These are phyloP conservation scores for Mycena sp. DNA, from an alignment of 1,284 basidiomycete species.

Conservation along the genomic window DNA sequence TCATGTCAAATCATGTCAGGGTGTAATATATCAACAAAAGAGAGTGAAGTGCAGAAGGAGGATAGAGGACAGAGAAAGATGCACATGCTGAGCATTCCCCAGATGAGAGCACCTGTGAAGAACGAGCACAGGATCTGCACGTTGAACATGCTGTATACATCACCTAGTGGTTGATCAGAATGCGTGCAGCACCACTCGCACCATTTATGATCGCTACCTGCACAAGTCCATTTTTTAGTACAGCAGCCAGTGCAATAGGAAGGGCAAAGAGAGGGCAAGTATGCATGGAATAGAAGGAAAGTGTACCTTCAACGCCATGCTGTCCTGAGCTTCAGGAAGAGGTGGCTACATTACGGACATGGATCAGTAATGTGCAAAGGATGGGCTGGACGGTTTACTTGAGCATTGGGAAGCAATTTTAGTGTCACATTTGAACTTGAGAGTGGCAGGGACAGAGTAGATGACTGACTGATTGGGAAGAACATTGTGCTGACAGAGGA, in stretches of 20 bases:
- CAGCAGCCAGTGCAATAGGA: no score
- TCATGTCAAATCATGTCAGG: not conserved
- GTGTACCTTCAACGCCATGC: constrained; percentile 28
- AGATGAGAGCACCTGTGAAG: constrained; percentile 36
- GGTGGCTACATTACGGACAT: not conserved
- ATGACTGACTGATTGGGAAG: no score
- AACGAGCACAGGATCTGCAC: no score
- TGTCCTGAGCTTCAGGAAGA: constrained; percentile 36
- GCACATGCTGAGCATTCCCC: constrained; percentile 37
- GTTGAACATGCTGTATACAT: constrained; percentile 34
- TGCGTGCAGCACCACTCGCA: constrained; percentile 29
- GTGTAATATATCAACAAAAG: not conserved
- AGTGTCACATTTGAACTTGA: not conserved
- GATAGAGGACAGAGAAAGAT: no score
- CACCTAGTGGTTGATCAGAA: constrained; percentile 35
- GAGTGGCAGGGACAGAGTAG: no score
- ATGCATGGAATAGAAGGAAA: constrained; percentile 39
- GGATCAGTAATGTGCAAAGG: not conserved
- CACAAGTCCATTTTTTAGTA: no score
- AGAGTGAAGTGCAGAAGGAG: no score
- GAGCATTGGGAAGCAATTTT: not conserved
- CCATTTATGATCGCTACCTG: constrained; percentile 39
- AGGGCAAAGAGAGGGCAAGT: not conserved
- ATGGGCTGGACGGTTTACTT: not conserved
- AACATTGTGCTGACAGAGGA: no score